Evolutionary conservation across 2,329 filamentous ascomycete genomes (phyloP), one percentile per base, ranked within the genome.

Genomic region (Alternaria postmessia): DNA sequence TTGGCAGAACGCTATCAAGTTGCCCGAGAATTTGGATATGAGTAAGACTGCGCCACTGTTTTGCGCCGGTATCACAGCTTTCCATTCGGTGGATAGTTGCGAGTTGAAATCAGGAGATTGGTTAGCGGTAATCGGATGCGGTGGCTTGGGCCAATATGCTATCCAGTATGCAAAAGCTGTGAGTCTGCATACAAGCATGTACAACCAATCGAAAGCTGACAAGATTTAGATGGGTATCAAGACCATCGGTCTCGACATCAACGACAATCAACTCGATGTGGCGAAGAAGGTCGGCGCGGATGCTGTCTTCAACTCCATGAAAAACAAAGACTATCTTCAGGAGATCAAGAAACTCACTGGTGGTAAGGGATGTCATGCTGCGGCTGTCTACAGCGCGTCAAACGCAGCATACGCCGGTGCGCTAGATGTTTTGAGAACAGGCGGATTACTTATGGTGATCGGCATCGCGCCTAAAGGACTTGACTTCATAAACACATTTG

Each of bases 61-160:
- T 65, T 85, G 84, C 63, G 83, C 84, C 1, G 83, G 83, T 1
- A 80, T 85, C 51, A 85, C 83, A 1, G 78, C 74, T 7, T 73
- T 69, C 43, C 71, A 77, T 60, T 69, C 70, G 1, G 71, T 77
- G 2, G 72, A 77, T 26, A 69, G 65, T 39, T 76, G 75, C 51
- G 73, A 75, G 48, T 54, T 76, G 20, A 72, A 75, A 48, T 44
- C 57, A 2, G 77, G 74, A 1, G 65, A 79, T 44, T 80, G 76
- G 73, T 73, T 84, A 30, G 82, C 73, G n/a, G 76, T 83, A 26
- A 74, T 83, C 41, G 81, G 81, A 9, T 79, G 76, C 57, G 82
- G 82, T 18, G 81, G 81, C 11, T 72, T 83, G 16, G 82, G 82
- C 7, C 81, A 83, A 64, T 78, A 83, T 54, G 81, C 81, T 4